Evolutionary conservation across 352 stramenopile species (phyloP).

Genomic region (Phytophthora kernoviae): DNA sequence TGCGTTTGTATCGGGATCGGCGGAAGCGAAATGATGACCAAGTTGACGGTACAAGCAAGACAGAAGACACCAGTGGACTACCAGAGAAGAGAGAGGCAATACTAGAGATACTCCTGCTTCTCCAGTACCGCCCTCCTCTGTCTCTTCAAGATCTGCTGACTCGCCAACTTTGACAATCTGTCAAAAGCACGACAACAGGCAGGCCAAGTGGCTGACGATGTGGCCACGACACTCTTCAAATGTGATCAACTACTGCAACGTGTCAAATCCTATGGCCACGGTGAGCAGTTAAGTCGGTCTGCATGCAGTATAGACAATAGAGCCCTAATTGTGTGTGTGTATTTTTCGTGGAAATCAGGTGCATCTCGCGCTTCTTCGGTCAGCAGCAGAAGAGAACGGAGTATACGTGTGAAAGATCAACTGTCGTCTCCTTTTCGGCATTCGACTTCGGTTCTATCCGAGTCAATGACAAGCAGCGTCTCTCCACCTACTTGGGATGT

Average conservation of each 20-base stretch:
- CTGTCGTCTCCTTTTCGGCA: conserved; percentile 7
- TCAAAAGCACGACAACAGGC: conserved; percentile 36
- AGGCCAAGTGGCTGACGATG: conserved; percentile 52
- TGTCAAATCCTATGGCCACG: conserved; percentile 25
- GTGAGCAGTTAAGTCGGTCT: conserved; percentile 15
- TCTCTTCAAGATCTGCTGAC: conserved; percentile 8
- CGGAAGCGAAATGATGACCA: conserved; percentile 9
- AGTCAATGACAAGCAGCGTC: conserved; percentile 16
- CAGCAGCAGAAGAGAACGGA: conserved; percentile 23
- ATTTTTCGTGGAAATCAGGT: conserved; percentile 9
- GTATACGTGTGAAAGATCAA: background rate
- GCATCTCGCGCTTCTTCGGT: conserved; percentile 24
- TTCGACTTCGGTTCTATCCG: conserved; percentile 14
- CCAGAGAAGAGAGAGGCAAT: conserved; percentile 3
- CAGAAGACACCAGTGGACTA: conserved; percentile 4
- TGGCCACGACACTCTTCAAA: conserved; percentile 55
- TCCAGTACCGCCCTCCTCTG: conserved; percentile 1
- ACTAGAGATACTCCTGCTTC: background rate
- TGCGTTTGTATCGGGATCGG: conserved; percentile 34
- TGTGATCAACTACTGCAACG: conserved; percentile 58
- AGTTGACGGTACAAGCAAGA: conserved; percentile 1
- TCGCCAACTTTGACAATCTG: conserved; percentile 15
- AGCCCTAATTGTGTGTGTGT: background rate
- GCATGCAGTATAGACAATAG: background rate
- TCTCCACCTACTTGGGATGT: conserved; percentile 11